Conservation (phyloP, 1,139 yeast genomes). For the Lodderomyces elongisporus region DNA sequence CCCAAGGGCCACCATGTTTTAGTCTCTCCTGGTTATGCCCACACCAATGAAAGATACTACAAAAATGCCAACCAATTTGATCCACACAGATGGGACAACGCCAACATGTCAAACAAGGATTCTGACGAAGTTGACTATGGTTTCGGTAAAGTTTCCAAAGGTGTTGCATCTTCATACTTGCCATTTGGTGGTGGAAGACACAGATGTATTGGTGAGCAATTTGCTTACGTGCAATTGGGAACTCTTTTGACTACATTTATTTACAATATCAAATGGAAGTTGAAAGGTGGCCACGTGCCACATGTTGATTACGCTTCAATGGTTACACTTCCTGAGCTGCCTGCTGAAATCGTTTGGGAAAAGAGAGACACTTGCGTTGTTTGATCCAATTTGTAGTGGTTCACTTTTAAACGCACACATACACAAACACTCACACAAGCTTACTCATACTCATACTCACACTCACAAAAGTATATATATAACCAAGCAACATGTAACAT, state of each 20-base stretch:
- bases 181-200: slow-evolving; percentile 99
- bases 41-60: slow-evolving; percentile 71
- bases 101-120: slow-evolving; percentile 24
- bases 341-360: slow-evolving; percentile 77
- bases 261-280: slow-evolving; percentile 73
- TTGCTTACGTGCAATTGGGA: slow-evolving; percentile 92
- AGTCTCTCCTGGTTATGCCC: slow-evolving; percentile 92
- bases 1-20: slow-evolving; percentile 88
- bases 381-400: no score
- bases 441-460: no score
- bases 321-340: slow-evolving; percentile 85
- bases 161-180: slow-evolving; percentile 90
- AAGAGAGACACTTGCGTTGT: no score
- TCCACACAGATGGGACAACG: slow-evolving; percentile 84
- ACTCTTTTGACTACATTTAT: slow-evolving; percentile 73
- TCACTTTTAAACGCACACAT: slow-evolving; percentile 18
- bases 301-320: slow-evolving; percentile 80
- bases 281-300: slow-evolving; percentile 62
- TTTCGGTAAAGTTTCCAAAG: slow-evolving; percentile 92
- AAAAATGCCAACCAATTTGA: slow-evolving; percentile 65
- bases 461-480: no score
- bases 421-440: no score
- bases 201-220: slow-evolving; percentile 98
- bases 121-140: slow-evolving; percentile 79
- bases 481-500: no score